These are phyloP conservation scores for Raffaelea arxii DNA, from an alignment of 2,329 filamentous ascomycete genomes.

Conservation along the genomic window DNA sequence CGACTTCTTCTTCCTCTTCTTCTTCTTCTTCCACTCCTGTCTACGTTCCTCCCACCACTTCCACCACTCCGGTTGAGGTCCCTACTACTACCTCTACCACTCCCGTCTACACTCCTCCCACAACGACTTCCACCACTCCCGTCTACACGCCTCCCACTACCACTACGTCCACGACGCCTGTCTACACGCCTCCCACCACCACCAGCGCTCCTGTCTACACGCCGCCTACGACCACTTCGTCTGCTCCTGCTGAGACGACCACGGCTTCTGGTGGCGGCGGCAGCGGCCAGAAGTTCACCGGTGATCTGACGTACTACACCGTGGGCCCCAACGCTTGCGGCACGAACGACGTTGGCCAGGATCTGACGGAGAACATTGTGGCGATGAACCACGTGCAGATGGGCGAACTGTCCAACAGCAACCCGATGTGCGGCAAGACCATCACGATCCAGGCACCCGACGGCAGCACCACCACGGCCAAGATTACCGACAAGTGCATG, in stretches of 20 bases:
- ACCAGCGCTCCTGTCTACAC: slow-evolving; percentile 1
- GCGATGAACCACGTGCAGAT: slow-evolving; percentile 59
- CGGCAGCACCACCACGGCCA: slow-evolving; percentile 44
- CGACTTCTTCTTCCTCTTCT: not conserved
- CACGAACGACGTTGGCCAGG: slow-evolving; percentile 45
- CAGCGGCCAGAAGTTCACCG: slow-evolving; percentile 30
- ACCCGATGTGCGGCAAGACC: slow-evolving; percentile 60
- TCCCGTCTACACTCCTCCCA: slow-evolving; percentile 1
- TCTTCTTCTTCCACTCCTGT: not conserved
- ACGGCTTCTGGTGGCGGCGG: slow-evolving; percentile 12
- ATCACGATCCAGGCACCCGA: slow-evolving; percentile 52
- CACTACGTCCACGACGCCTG: slow-evolving; percentile 4
- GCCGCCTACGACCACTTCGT: slow-evolving; percentile 6
- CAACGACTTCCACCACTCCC: slow-evolving; percentile 2
- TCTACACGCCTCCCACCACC: slow-evolving; percentile 4
- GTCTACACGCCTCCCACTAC: slow-evolving; percentile 1
- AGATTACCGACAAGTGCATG: slow-evolving; percentile 66
- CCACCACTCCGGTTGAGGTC: slow-evolving; percentile 2
- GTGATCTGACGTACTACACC: slow-evolving; percentile 67
- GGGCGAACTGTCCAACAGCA: slow-evolving; percentile 52
- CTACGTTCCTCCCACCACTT: slow-evolving; percentile 1
- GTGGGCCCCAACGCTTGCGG: slow-evolving; percentile 63
- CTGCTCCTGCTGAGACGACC: slow-evolving; percentile 6
- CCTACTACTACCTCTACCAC: slow-evolving; percentile 6
- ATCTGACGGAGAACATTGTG: slow-evolving; percentile 50